These are phyloP conservation scores for Pelargonium australe DNA, from an alignment of 441 rosid species.

Conservation along the genomic window DNA sequence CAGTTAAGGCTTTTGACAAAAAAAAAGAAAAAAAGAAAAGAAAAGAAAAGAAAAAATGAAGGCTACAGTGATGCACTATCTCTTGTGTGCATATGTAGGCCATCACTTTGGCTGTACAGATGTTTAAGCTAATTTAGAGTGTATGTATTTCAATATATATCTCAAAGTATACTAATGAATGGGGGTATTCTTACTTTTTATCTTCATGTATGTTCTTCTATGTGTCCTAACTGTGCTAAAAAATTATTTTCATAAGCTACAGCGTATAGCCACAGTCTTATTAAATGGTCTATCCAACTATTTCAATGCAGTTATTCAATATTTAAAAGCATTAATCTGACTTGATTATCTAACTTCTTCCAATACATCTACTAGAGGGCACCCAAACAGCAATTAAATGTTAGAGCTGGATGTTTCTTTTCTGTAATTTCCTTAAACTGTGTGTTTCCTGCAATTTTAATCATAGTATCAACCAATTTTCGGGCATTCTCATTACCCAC, in stretches of 20 bases:
- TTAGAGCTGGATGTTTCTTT: neutral
- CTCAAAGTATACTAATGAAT: neutral
- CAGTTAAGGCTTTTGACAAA: neutral
- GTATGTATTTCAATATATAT: neutral
- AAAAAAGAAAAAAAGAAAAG: no score
- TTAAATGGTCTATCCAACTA: no score
- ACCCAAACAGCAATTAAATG: neutral
- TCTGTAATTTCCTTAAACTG: neutral
- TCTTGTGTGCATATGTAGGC: neutral
- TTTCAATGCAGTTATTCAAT: no score
- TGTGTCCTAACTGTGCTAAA: neutral
- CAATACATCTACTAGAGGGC: neutral
- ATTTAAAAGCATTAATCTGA: neutral
- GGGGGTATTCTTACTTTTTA: neutral
- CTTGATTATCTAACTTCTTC: neutral
- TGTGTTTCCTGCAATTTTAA: no score
- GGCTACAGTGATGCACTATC: neutral
- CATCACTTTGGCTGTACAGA: neutral
- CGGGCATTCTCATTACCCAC: neutral
- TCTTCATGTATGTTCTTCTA: neutral
- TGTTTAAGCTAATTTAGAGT: neutral
- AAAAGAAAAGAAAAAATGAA: no score
- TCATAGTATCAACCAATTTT: no score
- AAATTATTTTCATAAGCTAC: no score
- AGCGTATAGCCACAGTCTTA: no score